Base-by-base conservation (phyloP, 257 asterid species). In the Handroanthus guayacan region DNA sequence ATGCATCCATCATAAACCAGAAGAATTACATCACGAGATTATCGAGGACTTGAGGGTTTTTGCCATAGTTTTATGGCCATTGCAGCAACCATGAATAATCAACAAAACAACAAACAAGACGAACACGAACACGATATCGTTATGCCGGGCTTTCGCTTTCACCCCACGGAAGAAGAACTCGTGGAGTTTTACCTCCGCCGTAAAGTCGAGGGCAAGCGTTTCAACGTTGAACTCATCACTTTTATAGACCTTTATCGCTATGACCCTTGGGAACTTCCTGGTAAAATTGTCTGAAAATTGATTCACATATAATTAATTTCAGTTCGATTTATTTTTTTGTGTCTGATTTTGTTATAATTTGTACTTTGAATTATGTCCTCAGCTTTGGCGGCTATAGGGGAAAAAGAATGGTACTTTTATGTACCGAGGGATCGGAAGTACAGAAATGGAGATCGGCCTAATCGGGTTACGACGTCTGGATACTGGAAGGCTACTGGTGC, bases 401-500 rank as follows among this genome's bases (percentile, higher is more conserved):
- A 95, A 89, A 95, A 95, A 41, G 99, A 95, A 67, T 95, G 99
- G 99, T 95, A 82, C 82, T 95, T 95, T 34, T 95, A 95, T 72
- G 99, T 93, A 52, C 99, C 99, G 2, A 87, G 99, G 62, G 99
- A 95, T 71, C 51, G 91, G 77, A 95, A 95, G 88, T 95, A 95
- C 9, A 70, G 99, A 48, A 95, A 93, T 60, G 99, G 99, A 0
- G 99, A 95, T 80, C 85, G 99, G 73, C 99, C 99, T 0, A 95
- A 95, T 45, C 90, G 99, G 1, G 99, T 95, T 39, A 95, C 99
- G n/a, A 95, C 96, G 10, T 95, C 99, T 2, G 99, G 99, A 0
- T 95, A 95, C 54, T 95, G 99, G 99, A 95, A 95, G 82, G 99
- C 99, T 2, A 95, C 99, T 0, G 99, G 99, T 4, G 99, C 99